phyloP scores from a whole-genome alignment of 78 protist genomes.

The Dictyostelium firmibasis region DNA sequence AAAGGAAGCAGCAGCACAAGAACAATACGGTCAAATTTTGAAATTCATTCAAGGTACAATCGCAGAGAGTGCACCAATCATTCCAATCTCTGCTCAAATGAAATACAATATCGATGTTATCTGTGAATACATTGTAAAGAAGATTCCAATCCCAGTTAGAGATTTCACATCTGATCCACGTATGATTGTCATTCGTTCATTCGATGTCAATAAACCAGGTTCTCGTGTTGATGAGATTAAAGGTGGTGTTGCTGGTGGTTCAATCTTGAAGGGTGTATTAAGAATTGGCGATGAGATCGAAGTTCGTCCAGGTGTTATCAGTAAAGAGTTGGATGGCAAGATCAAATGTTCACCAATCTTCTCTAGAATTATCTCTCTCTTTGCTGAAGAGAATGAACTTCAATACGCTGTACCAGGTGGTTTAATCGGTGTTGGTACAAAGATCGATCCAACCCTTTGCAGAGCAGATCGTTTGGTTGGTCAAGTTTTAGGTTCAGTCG shows the following conservation, averaged over 20 bases:
- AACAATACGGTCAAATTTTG: conserved; percentile 94
- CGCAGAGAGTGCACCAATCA: conserved; percentile 98
- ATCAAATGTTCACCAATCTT: conserved; percentile 93
- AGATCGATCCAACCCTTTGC: conserved; percentile 99
- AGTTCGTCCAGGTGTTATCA: conserved; percentile 98
- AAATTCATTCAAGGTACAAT: conserved; percentile 96
- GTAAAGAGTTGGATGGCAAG: conserved; percentile 87
- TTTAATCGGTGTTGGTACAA: conserved; percentile 99
- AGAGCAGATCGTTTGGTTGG: conserved; percentile 99
- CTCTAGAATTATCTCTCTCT: conserved; percentile 93
- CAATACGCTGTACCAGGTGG: conserved; percentile 99
- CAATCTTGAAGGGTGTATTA: conserved; percentile 98
- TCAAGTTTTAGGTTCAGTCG: conserved; percentile 97
- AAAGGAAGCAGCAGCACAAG: conserved; percentile 90
- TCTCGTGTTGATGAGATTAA: conserved; percentile 92
- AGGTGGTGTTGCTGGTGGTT: conserved; percentile 99
- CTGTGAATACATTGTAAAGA: conserved; percentile 94
- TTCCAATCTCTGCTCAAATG: conserved; percentile 99
- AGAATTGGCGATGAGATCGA: conserved; percentile 97
- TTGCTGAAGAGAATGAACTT: conserved; percentile 96
- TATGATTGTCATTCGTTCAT: conserved; percentile 99
- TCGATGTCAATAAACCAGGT: conserved; percentile 99
- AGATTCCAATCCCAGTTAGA: conserved; percentile 98
- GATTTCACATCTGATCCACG: conserved; percentile 95
- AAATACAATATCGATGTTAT: conserved; percentile 98